Base-by-base conservation (phyloP, 805 yeast genomes). In the Cyberlindnera lachancei region DNA sequence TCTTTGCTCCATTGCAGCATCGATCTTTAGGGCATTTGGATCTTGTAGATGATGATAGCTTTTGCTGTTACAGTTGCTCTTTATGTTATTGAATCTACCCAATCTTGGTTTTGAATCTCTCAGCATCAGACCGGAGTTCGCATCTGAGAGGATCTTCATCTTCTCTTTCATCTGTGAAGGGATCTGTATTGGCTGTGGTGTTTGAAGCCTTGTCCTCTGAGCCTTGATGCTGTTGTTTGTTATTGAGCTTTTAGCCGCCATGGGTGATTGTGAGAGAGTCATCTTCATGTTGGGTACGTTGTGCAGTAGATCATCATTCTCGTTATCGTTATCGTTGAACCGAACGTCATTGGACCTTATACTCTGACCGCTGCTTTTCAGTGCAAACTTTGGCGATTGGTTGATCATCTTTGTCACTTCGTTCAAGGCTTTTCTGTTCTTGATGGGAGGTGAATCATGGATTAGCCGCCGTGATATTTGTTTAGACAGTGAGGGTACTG, bases 371-470 rank as follows among this genome's bases (percentile, higher is more conserved):
- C n/a, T n/a, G 7, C 7, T 15, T 13, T 29, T 29, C 16, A 10
- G 10, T 6, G 25, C n/a, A 18, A 18, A 29, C 31, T 29, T 29
- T 12, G 52, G 53, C 5, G 51, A 42, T 10, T 23, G 33, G 27
- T 47, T 44, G 18, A 40, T 19, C 17, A 36, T 36, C 17, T 39
- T 42, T 4, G 46, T 43, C 10, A 38, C 33, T 14, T 44, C 48
- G 11, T 26, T 22, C 3, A 49, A 32, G 0, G 45, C 50, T 21
- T 48, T 47, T 27, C 54, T 36, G 26, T 28, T 36, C 37, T 49
- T 49, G 12, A 39, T 24, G 3, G 51, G 54, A 3, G 54, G 54
- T 2, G 48, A 39, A 1, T 30, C 37, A 15, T 40, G 36, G 2
- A 19, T 7, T 7, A 16, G 18, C 16, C 48, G 34, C n/a, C n/a